Conservation (phyloP, 805 yeast species). For the Kluyveromyces dobzhanskii region DNA sequence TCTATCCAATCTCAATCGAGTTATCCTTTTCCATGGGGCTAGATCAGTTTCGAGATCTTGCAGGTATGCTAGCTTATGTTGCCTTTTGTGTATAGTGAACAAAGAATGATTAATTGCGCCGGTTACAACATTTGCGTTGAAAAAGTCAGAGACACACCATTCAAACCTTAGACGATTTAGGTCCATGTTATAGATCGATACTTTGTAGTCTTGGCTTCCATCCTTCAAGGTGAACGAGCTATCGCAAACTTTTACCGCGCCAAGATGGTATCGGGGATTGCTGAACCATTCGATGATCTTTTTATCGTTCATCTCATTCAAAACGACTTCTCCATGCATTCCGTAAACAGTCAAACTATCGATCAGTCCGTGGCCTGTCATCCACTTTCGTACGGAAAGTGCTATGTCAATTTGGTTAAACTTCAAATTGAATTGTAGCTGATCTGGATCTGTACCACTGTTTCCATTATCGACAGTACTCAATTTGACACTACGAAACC, state of each 20-base stretch:
- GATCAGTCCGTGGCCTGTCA: constrained; percentile 76
- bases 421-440: constrained; percentile 68
- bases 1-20: constrained; percentile 37
- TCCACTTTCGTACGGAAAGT: constrained; percentile 76
- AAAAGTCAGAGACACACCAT: constrained; percentile 54
- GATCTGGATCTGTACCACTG: constrained; percentile 14
- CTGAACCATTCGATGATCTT: constrained; percentile 26
- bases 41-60: constrained; percentile 30
- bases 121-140: constrained; percentile 60
- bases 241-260: constrained; percentile 33
- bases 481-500: constrained; percentile 64
- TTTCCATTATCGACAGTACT: constrained; percentile 40
- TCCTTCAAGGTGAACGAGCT: constrained; percentile 23
- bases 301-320: constrained; percentile 44
- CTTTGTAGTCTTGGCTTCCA: constrained; percentile 23
- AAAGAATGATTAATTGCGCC: constrained; percentile 70
- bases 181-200: constrained; percentile 59
- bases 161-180: constrained; percentile 51
- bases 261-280: constrained; percentile 33
- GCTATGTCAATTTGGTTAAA: constrained; percentile 76
- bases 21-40: constrained; percentile 42
- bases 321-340: constrained; percentile 60
- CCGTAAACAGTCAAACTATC: constrained; percentile 75
- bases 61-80: constrained; percentile 43
- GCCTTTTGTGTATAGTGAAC: constrained; percentile 71